Evolutionary conservation across 345 rosid species (phyloP), one percentile per base, ranked within the genome.

Genomic region (Lagerstroemia speciosa): DNA sequence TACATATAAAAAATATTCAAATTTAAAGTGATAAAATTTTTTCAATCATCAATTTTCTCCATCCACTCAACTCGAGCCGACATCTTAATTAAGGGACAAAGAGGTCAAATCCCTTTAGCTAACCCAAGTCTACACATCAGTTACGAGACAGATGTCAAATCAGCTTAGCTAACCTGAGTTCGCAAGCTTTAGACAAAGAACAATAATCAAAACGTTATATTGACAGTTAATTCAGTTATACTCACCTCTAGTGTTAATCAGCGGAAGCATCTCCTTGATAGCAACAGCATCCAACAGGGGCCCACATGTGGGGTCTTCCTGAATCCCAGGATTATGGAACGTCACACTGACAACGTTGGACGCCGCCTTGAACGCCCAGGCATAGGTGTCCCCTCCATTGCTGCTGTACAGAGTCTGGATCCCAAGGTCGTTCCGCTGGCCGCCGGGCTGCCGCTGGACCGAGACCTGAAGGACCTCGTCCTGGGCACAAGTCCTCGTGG

Each of bases 251-350:
- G 62, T 60, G 60, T 78, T 80, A 67, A 19, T 75, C 45, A 78
- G 80, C 4, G 95, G 88, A 2, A 64, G 65, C 65, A 93, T 69
- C 73, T 87, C 89, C 70, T 93, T 93, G 76, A 93, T 90, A 26
- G 98, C 97, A 67, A 90, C 75, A 45, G 91, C 86, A 26, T 90
- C 98, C 76, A 93, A 45, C 9, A 93, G 78, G 1, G 98, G 97
- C 0, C 98, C 98, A 70, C 97, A 90, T 40, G 93, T 2, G 63
- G 89, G 86, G 37, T 85, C 90, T 62, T 93, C 98, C 76, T 93
- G 98, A 63, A 93, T 41, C 9, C 98, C 96, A 30, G 88, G 88
- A 43, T 93, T 93, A 67, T 90, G 87, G 73, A 93, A 90, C 11
- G 83, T 84, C 71, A 93, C 66, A 83, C 70, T 87, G 15, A 80